Percentiles rank a stretch among this genome's conserved stretches.
Evolutionary conservation across 2,329 filamentous ascomycete species (phyloP).

Genomic region (Fusarium sp.): DNA sequence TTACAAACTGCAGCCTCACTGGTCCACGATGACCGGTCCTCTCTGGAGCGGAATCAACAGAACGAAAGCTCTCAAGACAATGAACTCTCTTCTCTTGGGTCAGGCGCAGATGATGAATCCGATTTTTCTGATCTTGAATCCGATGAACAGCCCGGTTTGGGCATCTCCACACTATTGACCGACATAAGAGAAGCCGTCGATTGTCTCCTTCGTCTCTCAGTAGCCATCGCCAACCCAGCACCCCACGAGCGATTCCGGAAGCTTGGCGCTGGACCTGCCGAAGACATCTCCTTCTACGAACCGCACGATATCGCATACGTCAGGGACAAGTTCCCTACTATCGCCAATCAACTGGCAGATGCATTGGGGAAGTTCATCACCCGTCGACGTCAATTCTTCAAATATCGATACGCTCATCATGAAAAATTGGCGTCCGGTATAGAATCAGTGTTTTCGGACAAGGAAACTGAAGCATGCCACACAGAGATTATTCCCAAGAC

Average conservation of each 20-base stretch:
- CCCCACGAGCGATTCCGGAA: conserved; percentile 49
- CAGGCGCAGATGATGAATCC: too few species aligned
- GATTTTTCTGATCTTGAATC: neutral
- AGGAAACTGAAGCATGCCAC: conserved; percentile 1
- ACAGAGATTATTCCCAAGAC: neutral
- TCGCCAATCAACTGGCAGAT: conserved; percentile 23
- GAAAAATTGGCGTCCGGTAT: conserved; percentile 46
- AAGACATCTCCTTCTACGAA: conserved; percentile 26
- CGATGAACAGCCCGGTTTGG: fast-evolving
- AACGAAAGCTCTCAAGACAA: too few species aligned
- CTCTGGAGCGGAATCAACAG: fast-evolving
- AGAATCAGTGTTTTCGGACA: conserved; percentile 8
- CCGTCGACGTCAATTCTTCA: conserved; percentile 50
- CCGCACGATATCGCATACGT: too few species aligned
- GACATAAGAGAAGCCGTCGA: conserved; percentile 45
- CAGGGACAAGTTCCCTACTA: conserved; percentile 3
- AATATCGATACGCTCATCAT: conserved; percentile 50
- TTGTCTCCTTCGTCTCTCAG: conserved; percentile 51
- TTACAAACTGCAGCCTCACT: neutral
- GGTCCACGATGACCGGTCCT: fast-evolving
- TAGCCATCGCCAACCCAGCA: conserved; percentile 52
- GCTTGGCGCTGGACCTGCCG: conserved; percentile 2
- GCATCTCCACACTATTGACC: conserved; percentile 9
- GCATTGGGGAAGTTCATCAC: conserved; percentile 51
- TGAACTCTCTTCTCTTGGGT: too few species aligned